Base-by-base conservation (phyloP, 225 moss, liverwort and hornwort genomes). In the Pseudoscleropodium purum region DNA sequence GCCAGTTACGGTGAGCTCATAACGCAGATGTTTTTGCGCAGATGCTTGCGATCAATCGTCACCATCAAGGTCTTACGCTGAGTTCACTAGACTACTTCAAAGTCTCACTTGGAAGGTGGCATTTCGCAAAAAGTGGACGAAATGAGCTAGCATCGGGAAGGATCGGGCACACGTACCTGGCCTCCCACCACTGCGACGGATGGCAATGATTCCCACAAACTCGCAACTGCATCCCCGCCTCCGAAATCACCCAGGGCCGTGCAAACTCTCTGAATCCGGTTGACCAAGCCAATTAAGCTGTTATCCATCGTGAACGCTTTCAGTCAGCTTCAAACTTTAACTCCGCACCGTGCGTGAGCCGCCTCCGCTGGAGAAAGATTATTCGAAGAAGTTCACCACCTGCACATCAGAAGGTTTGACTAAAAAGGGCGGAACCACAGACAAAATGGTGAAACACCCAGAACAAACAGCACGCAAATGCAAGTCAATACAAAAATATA, bases 181-280 rank as follows among this genome's bases (percentile, higher is more conserved):
- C 98, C 98, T 91, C 98, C 98, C 68, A 97, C 98, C 45, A 97
- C 98, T 20, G 95, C 97, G 66, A 98, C 96, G 24, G 97, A 92
- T 27, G 97, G 97, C 95, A 98, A 87, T n/a, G 97, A 94, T 88
- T 98, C 98, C 98, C 97, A 98, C 70, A 98, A 91, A 89, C 94
- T 95, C 41, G 95, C 95, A n/a, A 97, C 95, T 47, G 97, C 98
- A 90, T 94, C 94, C 75, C 95, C 97, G 51, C 96, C 98, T 87
- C 97, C 97, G 85, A 96, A 95, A 62, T 98, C 98, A 82, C 98
- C 98, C 62, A 98, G 94, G 57, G 96, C 97, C 43, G 98, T 98
- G 90, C 97, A 98, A 66, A 96, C 98, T 90, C 97, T 94, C 89
- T 98, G 97, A 88, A 98, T 98, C 89, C 97, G 95, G 52, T 98